Base-by-base conservation (phyloP, 106 monocot species). In the Dioscorea zingiberensis region DNA sequence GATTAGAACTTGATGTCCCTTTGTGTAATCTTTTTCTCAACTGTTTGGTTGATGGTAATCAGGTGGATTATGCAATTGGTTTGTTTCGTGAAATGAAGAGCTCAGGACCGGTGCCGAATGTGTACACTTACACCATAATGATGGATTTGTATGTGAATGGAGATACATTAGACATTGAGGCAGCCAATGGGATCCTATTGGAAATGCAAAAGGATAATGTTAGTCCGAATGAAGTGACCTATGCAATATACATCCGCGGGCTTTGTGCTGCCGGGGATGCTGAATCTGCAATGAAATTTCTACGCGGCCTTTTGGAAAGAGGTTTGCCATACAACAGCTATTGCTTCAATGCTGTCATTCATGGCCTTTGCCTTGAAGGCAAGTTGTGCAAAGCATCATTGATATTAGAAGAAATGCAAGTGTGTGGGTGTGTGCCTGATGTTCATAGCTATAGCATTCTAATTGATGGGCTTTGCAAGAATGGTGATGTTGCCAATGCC, bases 101-200 rank as follows among this genome's bases (percentile, higher is more conserved):
- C 24, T 71, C 47, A 13, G 77, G 77, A 13, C 71, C 71, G 25
- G 66, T 57, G 23, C 77, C 77, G 4, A 77, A 77, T 77, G 65
- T 66, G 13, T 77, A 66, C 38, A 64, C 71, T n/a, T 77, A 71
- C 44, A 71, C 60, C 15, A 77, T 77, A n/a, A 56, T 77, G 77
- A 66, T 77, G 59, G 59, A 38, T 38, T 64, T 77, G 28, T 66
- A 66, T 44, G 32, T 55, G 44, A 55, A 44, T 51, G 48, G 26
- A 21, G 16, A 27, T 12, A 27, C 27, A 7, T 44, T 51, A 44
- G 51, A 77, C 64, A 25, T 77, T 7, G 38, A 67, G 3, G 21
- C 60, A 51, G 65, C 68, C 27, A 30, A 28, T 18, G 65, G 51
- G 13, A 65, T 77, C 66, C 38, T 77, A 3, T 9, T 18, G 16